Conservation (phyloP, 331 rosid species). For the Pyrus hybrid region DNA sequence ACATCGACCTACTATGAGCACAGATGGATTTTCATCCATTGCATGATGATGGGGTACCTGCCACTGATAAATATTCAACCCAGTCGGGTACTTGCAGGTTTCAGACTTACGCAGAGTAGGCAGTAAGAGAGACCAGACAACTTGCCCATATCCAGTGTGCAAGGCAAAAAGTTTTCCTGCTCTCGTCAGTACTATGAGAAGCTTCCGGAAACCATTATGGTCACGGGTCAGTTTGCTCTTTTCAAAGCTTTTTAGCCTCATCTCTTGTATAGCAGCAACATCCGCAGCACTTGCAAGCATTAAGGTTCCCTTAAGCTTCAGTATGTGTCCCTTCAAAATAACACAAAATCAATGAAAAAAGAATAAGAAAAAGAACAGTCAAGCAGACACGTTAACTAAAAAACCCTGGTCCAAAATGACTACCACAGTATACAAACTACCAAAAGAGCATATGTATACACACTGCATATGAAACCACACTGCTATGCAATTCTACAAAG, state of each 20-base stretch:
- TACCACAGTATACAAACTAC: background rate
- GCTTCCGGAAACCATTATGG: constrained; percentile 95
- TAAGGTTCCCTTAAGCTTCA: constrained; percentile 94
- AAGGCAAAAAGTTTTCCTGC: constrained; percentile 90
- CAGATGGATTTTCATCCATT: constrained; percentile 90
- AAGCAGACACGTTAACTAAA: constrained; percentile 7
- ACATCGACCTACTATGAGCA: constrained; percentile 73
- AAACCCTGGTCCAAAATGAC: constrained; percentile 3
- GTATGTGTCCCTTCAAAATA: constrained; percentile 69
- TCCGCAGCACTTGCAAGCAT: constrained; percentile 94
- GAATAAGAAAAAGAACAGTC: constrained; percentile 9
- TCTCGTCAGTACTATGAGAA: constrained; percentile 78
- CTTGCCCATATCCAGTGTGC: constrained; percentile 95
- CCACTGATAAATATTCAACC: constrained; percentile 91
- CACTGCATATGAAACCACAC: background rate
- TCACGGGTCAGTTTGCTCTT: constrained; percentile 97
- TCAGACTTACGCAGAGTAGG: constrained; percentile 57
- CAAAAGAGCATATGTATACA: background rate
- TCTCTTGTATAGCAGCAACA: constrained; percentile 72
- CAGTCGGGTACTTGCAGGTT: constrained; percentile 53
- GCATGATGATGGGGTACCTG: constrained; percentile 98
- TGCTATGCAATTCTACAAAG: background rate
- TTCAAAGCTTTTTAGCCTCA: constrained; percentile 79
- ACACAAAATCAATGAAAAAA: constrained; percentile 20
- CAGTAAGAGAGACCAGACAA: constrained; percentile 79